Conservation (phyloP, 257 asterid species). For the Rauvolfia tetraphylla region DNA sequence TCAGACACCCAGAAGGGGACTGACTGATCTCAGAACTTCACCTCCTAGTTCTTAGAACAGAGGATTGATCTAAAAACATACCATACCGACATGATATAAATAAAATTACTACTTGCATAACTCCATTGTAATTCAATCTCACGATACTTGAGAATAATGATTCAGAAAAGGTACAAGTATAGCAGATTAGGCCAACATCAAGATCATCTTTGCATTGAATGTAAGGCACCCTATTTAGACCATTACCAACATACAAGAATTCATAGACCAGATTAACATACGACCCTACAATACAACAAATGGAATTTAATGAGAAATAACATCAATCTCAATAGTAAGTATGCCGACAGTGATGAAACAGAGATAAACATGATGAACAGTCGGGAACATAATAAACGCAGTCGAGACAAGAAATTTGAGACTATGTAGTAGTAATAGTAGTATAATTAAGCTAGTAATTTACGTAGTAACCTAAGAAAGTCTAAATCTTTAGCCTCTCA, state of each 20-base stretch:
- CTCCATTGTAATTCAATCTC: not conserved
- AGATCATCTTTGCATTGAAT: slow-evolving; percentile 7
- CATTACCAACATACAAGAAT: slow-evolving; percentile 7
- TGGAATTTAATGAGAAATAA: slow-evolving; percentile 27
- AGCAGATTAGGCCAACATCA: slow-evolving; percentile 11
- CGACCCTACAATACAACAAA: slow-evolving; percentile 14
- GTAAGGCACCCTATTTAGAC: slow-evolving; percentile 9
- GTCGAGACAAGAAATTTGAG: slow-evolving; percentile 35
- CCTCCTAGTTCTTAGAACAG: not conserved
- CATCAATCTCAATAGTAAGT: slow-evolving; percentile 11
- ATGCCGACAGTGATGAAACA: slow-evolving; percentile 24
- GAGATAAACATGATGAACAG: slow-evolving; percentile 29
- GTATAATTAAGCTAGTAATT: slow-evolving; percentile 20
- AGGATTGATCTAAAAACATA: not conserved
- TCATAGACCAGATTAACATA: slow-evolving; percentile 9
- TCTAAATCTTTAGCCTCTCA: slow-evolving; percentile 48
- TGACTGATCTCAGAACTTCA: not conserved
- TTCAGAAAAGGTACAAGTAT: not conserved
- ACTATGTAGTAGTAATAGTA: slow-evolving; percentile 32
- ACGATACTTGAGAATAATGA: not conserved
- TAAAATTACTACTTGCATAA: not conserved
- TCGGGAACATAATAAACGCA: slow-evolving; percentile 33
- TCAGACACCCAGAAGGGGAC: not conserved
- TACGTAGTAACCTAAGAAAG: slow-evolving; percentile 17
- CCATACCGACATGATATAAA: too few relatives aligned